A percentile compares a stretch with the other conserved stretches of the same genome.
Conservation (phyloP, 352 stramenopile genomes). For the Phytopythium boreale region DNA sequence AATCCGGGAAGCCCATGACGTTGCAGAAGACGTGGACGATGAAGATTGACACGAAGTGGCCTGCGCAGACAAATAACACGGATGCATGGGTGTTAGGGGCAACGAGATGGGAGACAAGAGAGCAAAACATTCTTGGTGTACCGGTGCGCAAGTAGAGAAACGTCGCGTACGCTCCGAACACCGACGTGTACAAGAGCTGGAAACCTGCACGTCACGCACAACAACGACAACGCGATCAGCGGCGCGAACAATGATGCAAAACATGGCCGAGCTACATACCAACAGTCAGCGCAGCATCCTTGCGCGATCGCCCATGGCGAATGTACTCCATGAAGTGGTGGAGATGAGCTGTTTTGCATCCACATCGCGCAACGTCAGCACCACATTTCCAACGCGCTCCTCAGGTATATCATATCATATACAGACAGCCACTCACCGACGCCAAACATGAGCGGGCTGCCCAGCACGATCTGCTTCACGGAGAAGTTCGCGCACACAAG, state of each 20-base stretch:
- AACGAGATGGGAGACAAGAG: too few relatives aligned
- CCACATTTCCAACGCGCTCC: not conserved
- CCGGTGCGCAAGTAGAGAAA: conserved; percentile 92
- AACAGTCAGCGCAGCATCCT: conserved; percentile 75
- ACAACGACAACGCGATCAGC: conserved; percentile 3
- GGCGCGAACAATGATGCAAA: not conserved
- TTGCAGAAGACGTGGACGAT: conserved; percentile 95
- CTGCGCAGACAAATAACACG: conserved; percentile 22
- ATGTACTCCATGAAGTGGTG: conserved; percentile 87
- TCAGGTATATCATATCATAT: not conserved
- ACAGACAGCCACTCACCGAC: conserved; percentile 62
- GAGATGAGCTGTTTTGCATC: conserved; percentile 47
- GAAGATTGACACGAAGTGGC: conserved; percentile 87
- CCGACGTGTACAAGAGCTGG: conserved; percentile 94
- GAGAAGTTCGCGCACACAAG: conserved; percentile 82
- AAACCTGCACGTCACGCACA: conserved; percentile 50
- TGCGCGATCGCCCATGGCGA: conserved; percentile 57
- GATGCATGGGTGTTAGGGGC: not conserved
- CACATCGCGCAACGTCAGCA: not conserved
- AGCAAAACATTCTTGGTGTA: too few relatives aligned
- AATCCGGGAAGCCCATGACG: conserved; percentile 92
- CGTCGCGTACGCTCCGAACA: conserved; percentile 95
- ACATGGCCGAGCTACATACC: conserved; percentile 26
- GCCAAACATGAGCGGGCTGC: conserved; percentile 93
- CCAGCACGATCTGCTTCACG: conserved; percentile 78